A percentile compares a stretch with the other conserved stretches of the same genome.
Conservation (phyloP, 805 yeast genomes). For the Candida piceae region DNA sequence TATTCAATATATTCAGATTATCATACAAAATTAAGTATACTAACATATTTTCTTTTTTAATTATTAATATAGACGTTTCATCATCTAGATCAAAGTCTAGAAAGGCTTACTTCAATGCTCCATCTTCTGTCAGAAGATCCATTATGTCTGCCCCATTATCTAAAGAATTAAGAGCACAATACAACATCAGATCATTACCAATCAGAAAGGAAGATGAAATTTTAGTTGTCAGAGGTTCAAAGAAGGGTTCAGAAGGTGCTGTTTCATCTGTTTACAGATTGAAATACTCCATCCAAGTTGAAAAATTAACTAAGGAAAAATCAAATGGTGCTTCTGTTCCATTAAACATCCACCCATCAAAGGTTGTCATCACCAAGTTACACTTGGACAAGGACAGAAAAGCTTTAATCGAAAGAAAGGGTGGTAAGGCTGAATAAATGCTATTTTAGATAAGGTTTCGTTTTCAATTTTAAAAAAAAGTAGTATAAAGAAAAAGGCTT, state of each 20-base stretch:
- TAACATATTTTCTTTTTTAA: slow-evolving; percentile 21
- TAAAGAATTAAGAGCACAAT: slow-evolving; percentile 96
- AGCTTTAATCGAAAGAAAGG: slow-evolving; percentile 95
- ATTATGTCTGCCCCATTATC: slow-evolving; percentile 98
- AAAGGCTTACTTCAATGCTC: slow-evolving; percentile 99
- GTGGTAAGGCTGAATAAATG: slow-evolving; percentile 90
- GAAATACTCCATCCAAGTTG: slow-evolving; percentile 93
- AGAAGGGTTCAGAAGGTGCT: slow-evolving; percentile 99
- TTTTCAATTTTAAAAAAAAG: neutral
- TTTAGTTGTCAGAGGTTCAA: slow-evolving; percentile 94
- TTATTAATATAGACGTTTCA: slow-evolving; percentile 73
- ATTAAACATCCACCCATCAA: slow-evolving; percentile 96
- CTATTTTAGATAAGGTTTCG: no score
- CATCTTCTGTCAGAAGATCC: slow-evolving; percentile 91
- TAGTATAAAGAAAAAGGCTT: neutral
- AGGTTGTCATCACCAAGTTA: slow-evolving; percentile 97
- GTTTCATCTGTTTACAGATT: slow-evolving; percentile 98
- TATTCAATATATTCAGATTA: neutral
- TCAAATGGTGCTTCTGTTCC: slow-evolving; percentile 97
- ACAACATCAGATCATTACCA: slow-evolving; percentile 93
- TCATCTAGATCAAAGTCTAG: slow-evolving; percentile 99
- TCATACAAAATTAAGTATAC: slow-evolving; percentile 12
- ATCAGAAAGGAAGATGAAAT: slow-evolving; percentile 98
- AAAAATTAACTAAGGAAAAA: slow-evolving; percentile 96
- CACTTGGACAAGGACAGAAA: slow-evolving; percentile 99